Percentiles rank a stretch among this genome's conserved stretches.
Conservation (phyloP, 495 filamentous ascomycete genomes). For the Articulospora tetracladia region DNA sequence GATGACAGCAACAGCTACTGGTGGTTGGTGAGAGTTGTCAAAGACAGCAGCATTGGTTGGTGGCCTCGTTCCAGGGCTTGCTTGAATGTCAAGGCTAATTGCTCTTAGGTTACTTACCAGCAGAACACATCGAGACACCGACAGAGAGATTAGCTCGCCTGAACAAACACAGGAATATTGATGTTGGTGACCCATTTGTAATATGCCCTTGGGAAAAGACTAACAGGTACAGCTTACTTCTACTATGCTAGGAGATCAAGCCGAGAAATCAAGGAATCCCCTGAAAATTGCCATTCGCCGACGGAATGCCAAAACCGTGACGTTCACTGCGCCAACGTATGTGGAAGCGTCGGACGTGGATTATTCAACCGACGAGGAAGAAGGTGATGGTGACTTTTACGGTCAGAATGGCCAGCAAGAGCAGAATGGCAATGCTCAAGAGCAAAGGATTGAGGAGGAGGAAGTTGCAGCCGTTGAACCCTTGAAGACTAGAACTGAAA, state of each 20-base stretch:
- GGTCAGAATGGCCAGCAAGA: conserved; percentile 37
- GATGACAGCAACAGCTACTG: conserved; percentile 99
- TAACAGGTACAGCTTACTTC: conserved; percentile 65
- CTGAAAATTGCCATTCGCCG: conserved; percentile 87
- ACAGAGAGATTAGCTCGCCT: conserved; percentile 89
- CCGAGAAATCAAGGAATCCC: conserved; percentile 84
- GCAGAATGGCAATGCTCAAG: conserved; percentile 31
- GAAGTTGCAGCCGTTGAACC: conserved; percentile 24
- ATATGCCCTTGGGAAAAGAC: neutral
- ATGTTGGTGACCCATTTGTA: conserved; percentile 54
- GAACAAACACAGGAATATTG: conserved; percentile 98
- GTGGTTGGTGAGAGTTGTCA: conserved; percentile 97
- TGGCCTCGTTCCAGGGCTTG: neutral
- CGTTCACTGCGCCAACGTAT: conserved; percentile 78
- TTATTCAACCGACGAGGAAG: conserved; percentile 86
- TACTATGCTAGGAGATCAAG: conserved; percentile 89
- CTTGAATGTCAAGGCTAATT: conserved; percentile 5
- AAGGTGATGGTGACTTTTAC: conserved; percentile 53
- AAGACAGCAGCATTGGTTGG: conserved; percentile 95
- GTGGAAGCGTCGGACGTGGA: conserved; percentile 89
- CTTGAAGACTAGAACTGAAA: conserved; percentile 23
- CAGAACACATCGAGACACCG: conserved; percentile 98
- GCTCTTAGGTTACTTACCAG: conserved; percentile 80
- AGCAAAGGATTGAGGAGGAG: conserved; percentile 29
- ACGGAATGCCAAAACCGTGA: conserved; percentile 83